Conservation (phyloP, 2,329 filamentous ascomycete genomes). For the Alternaria infectoria region DNA sequence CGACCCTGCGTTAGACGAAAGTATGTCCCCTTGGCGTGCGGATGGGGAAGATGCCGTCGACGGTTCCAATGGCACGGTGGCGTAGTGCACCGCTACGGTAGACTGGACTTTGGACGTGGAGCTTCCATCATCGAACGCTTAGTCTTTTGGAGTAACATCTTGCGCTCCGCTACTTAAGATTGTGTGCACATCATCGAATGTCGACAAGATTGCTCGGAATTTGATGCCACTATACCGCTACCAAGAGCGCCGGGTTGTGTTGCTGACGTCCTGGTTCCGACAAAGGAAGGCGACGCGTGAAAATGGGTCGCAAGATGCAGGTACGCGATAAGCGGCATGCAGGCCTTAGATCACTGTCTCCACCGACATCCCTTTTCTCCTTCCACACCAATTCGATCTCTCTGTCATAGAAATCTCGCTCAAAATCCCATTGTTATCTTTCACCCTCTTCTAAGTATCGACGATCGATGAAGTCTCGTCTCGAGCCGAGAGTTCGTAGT, state of each 20-base stretch:
- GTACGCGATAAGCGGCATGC: constrained; percentile 2
- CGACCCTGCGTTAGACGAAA: neutral
- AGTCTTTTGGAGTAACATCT: neutral
- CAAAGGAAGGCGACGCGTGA: neutral
- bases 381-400: neutral
- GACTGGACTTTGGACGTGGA: neutral
- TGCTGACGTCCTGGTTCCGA: neutral
- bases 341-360: neutral
- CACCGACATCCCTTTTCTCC: neutral
- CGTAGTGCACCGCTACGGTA: neutral
- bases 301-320: neutral
- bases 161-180: neutral
- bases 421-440: neutral
- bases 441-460: neutral
- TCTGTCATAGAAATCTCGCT: neutral
- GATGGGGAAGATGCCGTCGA: neutral
- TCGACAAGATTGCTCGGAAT: neutral
- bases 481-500: neutral
- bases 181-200: neutral
- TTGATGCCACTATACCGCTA: neutral
- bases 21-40: neutral
- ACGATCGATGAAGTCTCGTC: neutral
- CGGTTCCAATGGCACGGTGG: neutral
- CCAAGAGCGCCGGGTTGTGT: neutral
- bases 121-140: neutral